A percentile compares a stretch with the other conserved stretches of the same genome.
Evolutionary conservation across 176 grass and related monocot species (phyloP).

Genomic region (Urochloa ruziziensis): DNA sequence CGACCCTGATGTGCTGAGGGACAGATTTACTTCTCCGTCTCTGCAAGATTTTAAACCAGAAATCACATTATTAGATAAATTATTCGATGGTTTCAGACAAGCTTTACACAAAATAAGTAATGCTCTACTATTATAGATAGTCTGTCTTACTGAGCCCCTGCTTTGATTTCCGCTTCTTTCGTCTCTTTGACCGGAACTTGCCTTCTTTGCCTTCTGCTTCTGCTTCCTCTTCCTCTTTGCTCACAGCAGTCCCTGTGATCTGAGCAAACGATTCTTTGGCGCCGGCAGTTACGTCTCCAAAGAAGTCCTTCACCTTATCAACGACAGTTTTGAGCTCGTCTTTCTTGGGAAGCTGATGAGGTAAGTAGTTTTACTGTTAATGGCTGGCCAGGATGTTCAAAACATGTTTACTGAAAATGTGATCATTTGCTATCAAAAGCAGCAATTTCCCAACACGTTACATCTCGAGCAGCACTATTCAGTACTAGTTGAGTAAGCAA

Average conservation of each 20-base stretch:
- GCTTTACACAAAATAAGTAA: too few relatives aligned
- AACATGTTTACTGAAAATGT: neutral
- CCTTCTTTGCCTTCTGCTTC: conserved; percentile 41
- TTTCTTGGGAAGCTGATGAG: conserved; percentile 90
- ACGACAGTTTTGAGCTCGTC: conserved; percentile 88
- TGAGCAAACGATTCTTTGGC: conserved; percentile 96
- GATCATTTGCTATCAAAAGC: neutral
- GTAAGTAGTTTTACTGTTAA: conserved; percentile 6
- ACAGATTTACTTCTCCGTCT: too few relatives aligned
- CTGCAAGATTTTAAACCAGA: too few relatives aligned
- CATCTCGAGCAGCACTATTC: too few relatives aligned
- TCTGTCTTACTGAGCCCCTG: conserved; percentile 42
- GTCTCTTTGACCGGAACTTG: conserved; percentile 35
- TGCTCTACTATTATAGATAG: neutral
- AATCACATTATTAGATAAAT: too few relatives aligned
- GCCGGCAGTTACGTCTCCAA: conserved; percentile 60
- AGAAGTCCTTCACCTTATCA: conserved; percentile 93
- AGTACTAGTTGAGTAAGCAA: neutral
- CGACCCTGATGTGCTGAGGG: too few relatives aligned
- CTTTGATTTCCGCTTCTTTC: conserved; percentile 45
- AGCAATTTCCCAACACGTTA: too few relatives aligned
- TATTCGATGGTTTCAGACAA: too few relatives aligned
- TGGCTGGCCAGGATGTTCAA: neutral
- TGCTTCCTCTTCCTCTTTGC: conserved; percentile 58
- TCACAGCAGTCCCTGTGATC: conserved; percentile 67